Base-by-base conservation (phyloP, 306 rosid genomes). In the Malus orientalis region DNA sequence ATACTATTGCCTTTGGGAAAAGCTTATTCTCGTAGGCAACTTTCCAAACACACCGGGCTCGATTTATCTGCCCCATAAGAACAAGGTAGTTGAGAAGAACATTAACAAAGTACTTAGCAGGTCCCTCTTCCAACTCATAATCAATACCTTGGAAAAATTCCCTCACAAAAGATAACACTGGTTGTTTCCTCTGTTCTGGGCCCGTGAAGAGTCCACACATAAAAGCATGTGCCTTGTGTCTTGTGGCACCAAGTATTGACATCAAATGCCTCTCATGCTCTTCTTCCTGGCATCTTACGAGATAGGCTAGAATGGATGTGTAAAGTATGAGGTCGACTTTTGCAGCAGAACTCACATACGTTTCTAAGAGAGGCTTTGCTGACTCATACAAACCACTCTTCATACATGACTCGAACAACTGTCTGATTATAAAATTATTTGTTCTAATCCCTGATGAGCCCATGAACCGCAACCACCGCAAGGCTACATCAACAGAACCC, bases 11-110 rank as follows among this genome's bases (percentile, higher is more conserved):
- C 85, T 90, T 95, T 0, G 98, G 98, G 82, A 95, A 95, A 80
- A 95, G 98, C 80, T 92, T 95, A 71, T 95, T 92, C 92, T 95
- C 97, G 18, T 95, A 92, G 23, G 97, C 88, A 38, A 95, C 97
- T 85, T 95, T 92, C 98, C 97, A 95, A 74, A 90, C 89, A 58
- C 98, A 95, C 25, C 93, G 89, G 30, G 96, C 97, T 74, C 97
- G 88, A 78, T 95, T 95, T 79, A 90, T 90, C 83, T 95, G 98
- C 65, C 97, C 97, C 97, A 95, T 88, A 29, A 92, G 96, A 87
- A 95, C 92, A 22, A 95, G 98, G 80, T 90, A 92, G 83, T 95
- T 95, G 72, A 95, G 91, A 76, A 95, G 97, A 81, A 95, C 98
- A 63, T 92, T 95, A 30, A 95, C 97, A 83, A 83, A 92, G 91